Evolutionary conservation across 1,284 basidiomycete genomes (phyloP), one percentile per base, ranked within the genome.

Genomic region (Puccinia brachypodii): DNA sequence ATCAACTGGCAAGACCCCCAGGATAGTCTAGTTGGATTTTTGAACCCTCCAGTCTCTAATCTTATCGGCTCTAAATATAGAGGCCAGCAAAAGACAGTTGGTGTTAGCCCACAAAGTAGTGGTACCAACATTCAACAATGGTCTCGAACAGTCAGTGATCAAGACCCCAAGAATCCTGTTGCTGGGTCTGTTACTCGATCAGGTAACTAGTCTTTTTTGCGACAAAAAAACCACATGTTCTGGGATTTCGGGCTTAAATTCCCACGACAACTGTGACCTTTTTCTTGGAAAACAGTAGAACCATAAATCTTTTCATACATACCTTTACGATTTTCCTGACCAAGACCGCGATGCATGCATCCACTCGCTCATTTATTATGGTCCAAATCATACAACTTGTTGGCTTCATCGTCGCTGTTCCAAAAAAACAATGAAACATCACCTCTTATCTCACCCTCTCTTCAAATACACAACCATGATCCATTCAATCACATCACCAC

Each of bases 101-200:
- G n/a, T n/a, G 28, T 36, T 6, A 58, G 74, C 33, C 28, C 28
- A 0, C 42, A 33, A 40, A 40, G 42, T 62, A 58, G 44, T 31
- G 78, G 78, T 47, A 81, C 78, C 2, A n/a, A 58, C 36, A 44
- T 81, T 19, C 78, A 81, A 60, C 78, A 81, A 31, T 81, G 78
- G 78, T 73, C 68, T 38, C 56, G 78, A 53, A 73, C 77, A 25
- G 3, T 50, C 71, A 38, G 16, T 38, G 6, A 38, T 38, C n/a
- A n/a, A n/a, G 33, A 64, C 1, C 33, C 62, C 62, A 38, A 64
- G 36, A 3, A 33, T 64, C 62, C 62, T 19, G 62, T 64, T 40
- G 38, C 62, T 38, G 62, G 40, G 62, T 38, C 62, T 64, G 62
- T 64, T 22, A 38, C 36, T 16, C 62, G 62, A 14, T 38, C 36